Conservation (phyloP, 2,329 filamentous ascomycete genomes). For the Aspergillus cejpii region DNA sequence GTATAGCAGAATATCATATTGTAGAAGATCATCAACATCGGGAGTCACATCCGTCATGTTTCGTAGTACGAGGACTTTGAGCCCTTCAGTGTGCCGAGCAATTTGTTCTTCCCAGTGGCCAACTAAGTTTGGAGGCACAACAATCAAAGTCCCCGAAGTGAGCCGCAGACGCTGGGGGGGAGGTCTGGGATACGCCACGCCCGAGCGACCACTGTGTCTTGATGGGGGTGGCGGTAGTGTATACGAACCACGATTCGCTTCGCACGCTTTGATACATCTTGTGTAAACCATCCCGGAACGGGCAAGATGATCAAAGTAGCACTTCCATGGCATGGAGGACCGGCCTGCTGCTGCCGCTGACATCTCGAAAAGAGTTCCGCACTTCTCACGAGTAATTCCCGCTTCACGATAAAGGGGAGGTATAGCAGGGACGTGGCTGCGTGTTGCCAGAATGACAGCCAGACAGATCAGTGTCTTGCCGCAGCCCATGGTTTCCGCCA, state of each 20-base stretch:
- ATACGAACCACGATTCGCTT: conserved; percentile 55
- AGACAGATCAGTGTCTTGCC: conserved; percentile 89
- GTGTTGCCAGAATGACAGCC: conserved; percentile 67
- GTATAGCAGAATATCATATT: conserved; percentile 72
- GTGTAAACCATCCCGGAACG: conserved; percentile 47
- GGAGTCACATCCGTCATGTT: conserved; percentile 51
- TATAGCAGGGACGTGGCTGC: conserved; percentile 58
- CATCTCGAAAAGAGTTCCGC: conserved; percentile 67
- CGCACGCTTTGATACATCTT: conserved; percentile 52
- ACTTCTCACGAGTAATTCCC: conserved; percentile 39
- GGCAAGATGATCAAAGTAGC: conserved; percentile 52
- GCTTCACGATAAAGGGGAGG: conserved; percentile 55
- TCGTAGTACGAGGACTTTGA: conserved; percentile 60
- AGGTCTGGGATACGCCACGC: conserved; percentile 35
- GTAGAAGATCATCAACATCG: conserved; percentile 50
- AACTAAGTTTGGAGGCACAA: conserved; percentile 77
- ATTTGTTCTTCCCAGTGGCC: conserved; percentile 82
- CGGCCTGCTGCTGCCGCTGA: conserved; percentile 62
- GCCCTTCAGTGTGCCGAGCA: conserved; percentile 61
- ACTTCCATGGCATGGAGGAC: conserved; percentile 63
- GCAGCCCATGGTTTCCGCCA: conserved; percentile 47
- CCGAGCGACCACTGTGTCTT: conserved; percentile 37
- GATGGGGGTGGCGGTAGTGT: conserved; percentile 45
- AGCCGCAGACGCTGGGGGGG: conserved; percentile 50
- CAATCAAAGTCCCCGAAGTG: conserved; percentile 64